These are phyloP conservation scores for Sclerotinia nivalis DNA, from an alignment of 2,329 filamentous ascomycete species.

Conservation along the genomic window DNA sequence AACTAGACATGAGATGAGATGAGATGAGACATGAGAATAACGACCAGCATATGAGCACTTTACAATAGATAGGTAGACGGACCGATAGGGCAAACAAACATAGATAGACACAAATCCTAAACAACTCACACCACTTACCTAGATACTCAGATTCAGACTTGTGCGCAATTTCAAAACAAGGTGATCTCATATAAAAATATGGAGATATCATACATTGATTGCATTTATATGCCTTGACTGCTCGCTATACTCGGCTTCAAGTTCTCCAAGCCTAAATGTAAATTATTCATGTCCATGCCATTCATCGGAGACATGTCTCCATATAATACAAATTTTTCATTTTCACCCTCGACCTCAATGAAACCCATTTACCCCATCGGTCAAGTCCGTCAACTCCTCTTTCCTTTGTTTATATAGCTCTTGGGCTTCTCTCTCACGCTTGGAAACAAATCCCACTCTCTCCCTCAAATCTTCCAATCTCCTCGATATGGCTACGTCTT, in stretches of 20 bases:
- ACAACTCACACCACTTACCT: neutral
- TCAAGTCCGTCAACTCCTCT: constrained; percentile 72
- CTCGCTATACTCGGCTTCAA: neutral
- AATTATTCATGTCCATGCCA: neutral
- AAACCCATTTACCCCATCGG: constrained; percentile 32
- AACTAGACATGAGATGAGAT: neutral
- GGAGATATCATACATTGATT: constrained; percentile 8
- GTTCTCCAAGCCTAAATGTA: neutral
- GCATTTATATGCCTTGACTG: neutral
- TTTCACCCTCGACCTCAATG: constrained; percentile 18
- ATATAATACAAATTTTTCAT: constrained; percentile 17
- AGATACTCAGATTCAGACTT: neutral
- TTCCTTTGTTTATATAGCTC: constrained; percentile 75
- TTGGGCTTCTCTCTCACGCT: constrained; percentile 86
- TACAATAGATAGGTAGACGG: neutral
- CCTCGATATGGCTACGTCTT: constrained; percentile 72
- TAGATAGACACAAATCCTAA: neutral
- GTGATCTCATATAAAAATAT: neutral
- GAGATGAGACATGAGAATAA: neutral
- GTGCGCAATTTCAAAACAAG: neutral
- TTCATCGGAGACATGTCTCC: neutral
- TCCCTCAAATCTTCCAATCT: constrained; percentile 74
- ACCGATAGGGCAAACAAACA: neutral
- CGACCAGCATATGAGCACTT: neutral
- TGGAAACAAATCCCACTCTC: constrained; percentile 80